These are phyloP conservation scores for Cutaneotrichosporon mucoides DNA, from an alignment of 1,284 basidiomycete genomes.

Conservation along the genomic window DNA sequence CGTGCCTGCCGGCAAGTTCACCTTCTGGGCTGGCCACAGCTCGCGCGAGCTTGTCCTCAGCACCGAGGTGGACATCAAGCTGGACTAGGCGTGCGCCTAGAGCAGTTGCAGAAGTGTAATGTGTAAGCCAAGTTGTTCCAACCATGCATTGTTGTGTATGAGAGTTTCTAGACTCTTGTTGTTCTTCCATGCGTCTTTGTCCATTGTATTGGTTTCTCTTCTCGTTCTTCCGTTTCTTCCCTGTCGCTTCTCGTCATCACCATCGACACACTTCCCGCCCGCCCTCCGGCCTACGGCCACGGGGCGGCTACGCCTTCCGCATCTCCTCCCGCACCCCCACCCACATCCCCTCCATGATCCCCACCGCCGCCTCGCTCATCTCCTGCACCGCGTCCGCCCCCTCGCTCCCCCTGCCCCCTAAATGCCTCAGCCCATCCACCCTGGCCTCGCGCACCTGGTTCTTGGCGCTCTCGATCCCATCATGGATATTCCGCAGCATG, in stretches of 20 bases:
- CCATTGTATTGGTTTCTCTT: background rate
- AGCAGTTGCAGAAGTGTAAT: no score
- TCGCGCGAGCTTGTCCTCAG: conserved; percentile 36
- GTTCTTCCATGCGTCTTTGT: background rate
- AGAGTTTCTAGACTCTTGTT: no score
- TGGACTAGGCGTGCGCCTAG: background rate
- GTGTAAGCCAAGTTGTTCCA: no score
- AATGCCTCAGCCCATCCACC: conserved; percentile 39
- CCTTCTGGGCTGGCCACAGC: conserved; percentile 40
- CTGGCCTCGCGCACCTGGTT: conserved; percentile 39
- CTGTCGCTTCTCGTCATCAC: no score
- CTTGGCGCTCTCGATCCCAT: conserved; percentile 43
- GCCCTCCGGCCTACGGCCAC: no score
- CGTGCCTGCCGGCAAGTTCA: conserved; percentile 42
- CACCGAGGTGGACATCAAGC: background rate
- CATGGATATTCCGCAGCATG: conserved; percentile 31
- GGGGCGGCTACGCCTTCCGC: background rate
- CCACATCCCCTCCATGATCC: background rate
- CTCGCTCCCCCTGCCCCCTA: conserved; percentile 34
- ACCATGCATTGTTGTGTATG: no score
- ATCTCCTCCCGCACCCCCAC: background rate
- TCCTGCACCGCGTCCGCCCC: conserved; percentile 42
- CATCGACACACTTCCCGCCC: no score
- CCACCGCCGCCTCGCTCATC: conserved; percentile 27
- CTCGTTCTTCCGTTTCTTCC: no score